Conservation (phyloP, 2,329 filamentous ascomycete genomes). For the Claviceps quebecensis region DNA sequence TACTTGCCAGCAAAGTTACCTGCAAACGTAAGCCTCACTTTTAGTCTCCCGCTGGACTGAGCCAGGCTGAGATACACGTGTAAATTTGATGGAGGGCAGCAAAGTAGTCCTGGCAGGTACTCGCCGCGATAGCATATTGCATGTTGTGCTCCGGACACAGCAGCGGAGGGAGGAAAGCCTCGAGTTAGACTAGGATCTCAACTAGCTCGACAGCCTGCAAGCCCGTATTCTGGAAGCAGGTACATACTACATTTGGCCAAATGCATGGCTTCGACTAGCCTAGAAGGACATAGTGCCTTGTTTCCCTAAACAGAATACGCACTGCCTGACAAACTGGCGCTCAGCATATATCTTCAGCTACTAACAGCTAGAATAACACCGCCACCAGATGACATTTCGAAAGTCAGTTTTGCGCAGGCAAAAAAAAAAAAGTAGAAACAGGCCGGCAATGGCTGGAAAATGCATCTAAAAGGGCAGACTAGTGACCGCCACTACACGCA, state of each 20-base stretch:
- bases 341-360: too few species aligned
- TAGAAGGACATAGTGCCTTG: background rate
- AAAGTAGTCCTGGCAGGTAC: background rate
- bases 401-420: too few species aligned
- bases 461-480: background rate
- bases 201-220: background rate
- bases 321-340: too few species aligned
- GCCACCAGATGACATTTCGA: too few species aligned
- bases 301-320: background rate
- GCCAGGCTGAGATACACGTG: background rate
- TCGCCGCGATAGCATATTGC: background rate
- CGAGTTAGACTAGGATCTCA: background rate
- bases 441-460: background rate
- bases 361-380: too few species aligned
- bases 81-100: background rate
- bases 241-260: background rate
- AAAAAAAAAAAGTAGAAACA: too few species aligned
- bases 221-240: background rate
- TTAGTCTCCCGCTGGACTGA: background rate
- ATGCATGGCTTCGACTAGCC: slow-evolving; percentile 2
- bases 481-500: background rate
- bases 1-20: background rate
- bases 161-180: background rate
- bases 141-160: background rate
- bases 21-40: background rate